Evolutionary conservation across 306 rosid species (phyloP), one percentile per base, ranked within the genome.

Genomic region (Rubus parviflorus): DNA sequence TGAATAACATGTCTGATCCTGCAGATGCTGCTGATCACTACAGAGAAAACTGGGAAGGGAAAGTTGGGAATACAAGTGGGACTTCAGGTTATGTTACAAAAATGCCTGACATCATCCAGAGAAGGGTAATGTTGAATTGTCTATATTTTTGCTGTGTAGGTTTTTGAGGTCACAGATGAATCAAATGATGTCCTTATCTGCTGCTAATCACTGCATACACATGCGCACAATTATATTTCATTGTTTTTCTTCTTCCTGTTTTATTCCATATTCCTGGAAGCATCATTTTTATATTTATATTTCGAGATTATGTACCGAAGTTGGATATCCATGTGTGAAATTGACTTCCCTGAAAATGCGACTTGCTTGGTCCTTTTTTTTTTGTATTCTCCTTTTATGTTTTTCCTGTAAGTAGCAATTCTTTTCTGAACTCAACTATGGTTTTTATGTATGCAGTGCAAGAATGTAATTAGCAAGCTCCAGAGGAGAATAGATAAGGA

Each of bases 401-500:
- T 6, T 58, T 73, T 17, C 76, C 73, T 60, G 64, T 17, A 64
- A 46, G 66, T 57, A 47, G 23, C 30, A 63, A 57, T 57, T 35
- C n/a, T 68, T 45, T 60, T 38, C 35, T 81, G 79, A 73, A 70
- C 81, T 86, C 63, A 81, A 64, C 38, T 20, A 38, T 67, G 58
- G 66, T 78, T 75, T 77, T 22, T 82, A 64, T 65, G 53, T 49
- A 37, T 85, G 87, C 90, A 95, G 98, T 95, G 97, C 86, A 92
- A 95, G 85, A 90, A 79, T 86, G 98, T 95, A 22, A 89, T 95
- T 71, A 83, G 89, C 93, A 95, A 90, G 83, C 87, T 95, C 71
- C 97, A 95, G 72, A 90, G 90, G 89, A 86, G 88, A 89, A 83
- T 92, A 60, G 97, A 87, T 60, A 90, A 92, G 90, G 98, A 89